Evolutionary conservation across 176 grass and related monocot genomes (phyloP), one percentile per base, ranked within the genome.

Genomic region (Aegilops tauschii): DNA sequence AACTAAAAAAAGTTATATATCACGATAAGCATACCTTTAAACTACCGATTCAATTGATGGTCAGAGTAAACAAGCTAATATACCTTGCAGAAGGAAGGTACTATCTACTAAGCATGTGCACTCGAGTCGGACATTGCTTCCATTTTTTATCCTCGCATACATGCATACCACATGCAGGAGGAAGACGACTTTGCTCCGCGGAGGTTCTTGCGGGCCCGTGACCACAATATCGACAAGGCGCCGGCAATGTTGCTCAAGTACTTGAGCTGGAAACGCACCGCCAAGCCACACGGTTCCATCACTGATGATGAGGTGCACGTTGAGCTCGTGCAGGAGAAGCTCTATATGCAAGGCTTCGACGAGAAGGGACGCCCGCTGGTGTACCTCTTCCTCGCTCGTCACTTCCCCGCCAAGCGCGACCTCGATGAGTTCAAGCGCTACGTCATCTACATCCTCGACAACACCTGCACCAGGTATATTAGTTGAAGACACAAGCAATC

Each of bases 241-340:
- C 77, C 87, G n/a, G 23, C 70, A 2, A 90, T 91, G 80, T 78
- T 93, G 21, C 66, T 95, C 25, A 93, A 95, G 68, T 89, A 93
- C 80, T 89, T 91, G 7, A 83, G 87, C 16, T 95, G 91, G 94
- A 95, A 85, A 73, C 79, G 35, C 35, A 3, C 27, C n/a, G 39
- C 84, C 3, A 85, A 91, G 27, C 91, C 94, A 25, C 39, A 78
- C 68, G 89, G 84, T 12, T 89, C 64, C 42, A 87, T 93, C 69
- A 77, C 86, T 2, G 31, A 85, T 3, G 67, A 75, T 23, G 91
- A 91, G 54, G 73, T 70, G 17, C 67, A 17, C 0, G 34, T 4
- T 4, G 67, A 37, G 67, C 35, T 70, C 8, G 32, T 35, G 83
- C 40, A 89, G 80, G 80, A 67, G 77, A 95, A 91, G 89, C 45